These are phyloP conservation scores for Vitis amurensis DNA, from an alignment of 164 flowering plant species.

Conservation along the genomic window DNA sequence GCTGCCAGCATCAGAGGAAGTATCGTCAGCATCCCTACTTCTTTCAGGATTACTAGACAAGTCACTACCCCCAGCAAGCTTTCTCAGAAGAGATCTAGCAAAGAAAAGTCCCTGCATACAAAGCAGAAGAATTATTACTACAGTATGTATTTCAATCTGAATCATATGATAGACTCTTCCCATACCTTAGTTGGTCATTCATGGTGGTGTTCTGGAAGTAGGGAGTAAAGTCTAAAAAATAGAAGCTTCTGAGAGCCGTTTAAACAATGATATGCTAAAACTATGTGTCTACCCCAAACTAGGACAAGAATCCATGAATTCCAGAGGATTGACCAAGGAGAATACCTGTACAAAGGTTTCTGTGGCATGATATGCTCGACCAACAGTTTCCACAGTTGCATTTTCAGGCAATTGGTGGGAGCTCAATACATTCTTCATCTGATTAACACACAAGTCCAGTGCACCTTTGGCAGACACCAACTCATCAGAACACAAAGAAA, in stretches of 20 bases:
- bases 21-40: slow-evolving; percentile 79
- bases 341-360: slow-evolving; percentile 93
- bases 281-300: no score
- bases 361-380: slow-evolving; percentile 95
- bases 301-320: neutral
- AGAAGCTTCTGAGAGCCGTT: no score
- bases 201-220: neutral
- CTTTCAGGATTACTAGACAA: slow-evolving; percentile 60
- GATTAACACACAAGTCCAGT: slow-evolving; percentile 75
- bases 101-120: slow-evolving; percentile 63
- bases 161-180: neutral
- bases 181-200: neutral
- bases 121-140: slow-evolving; percentile 3
- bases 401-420: slow-evolving; percentile 77
- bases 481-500: slow-evolving; percentile 89
- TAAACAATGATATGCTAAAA: no score
- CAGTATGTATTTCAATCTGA: neutral
- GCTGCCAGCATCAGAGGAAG: slow-evolving; percentile 96
- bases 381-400: slow-evolving; percentile 89
- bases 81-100: slow-evolving; percentile 79
- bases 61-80: slow-evolving; percentile 72
- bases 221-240: no score
- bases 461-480: slow-evolving; percentile 84
- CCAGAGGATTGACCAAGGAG: slow-evolving; percentile 1
- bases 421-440: slow-evolving; percentile 84